Percentiles rank a stretch among this genome's conserved stretches.
phyloP scores from a whole-genome alignment of 2,329 filamentous ascomycete species.

The Leptoxyphium fumago region DNA sequence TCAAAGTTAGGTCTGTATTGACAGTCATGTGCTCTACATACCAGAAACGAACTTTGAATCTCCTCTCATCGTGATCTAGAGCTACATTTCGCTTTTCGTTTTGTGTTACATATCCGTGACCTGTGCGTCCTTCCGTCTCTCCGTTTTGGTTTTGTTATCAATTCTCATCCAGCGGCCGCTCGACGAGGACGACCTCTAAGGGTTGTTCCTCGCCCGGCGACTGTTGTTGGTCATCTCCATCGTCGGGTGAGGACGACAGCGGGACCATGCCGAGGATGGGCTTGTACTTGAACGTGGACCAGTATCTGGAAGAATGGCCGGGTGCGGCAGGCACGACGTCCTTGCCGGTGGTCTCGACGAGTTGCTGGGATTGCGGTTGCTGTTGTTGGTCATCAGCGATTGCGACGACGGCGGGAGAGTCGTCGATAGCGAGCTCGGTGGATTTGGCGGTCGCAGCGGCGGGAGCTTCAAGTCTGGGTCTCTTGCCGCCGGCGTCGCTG shows the following conservation, averaged over 20 bases:
- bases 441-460: constrained; percentile 26
- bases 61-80: too few relatives aligned
- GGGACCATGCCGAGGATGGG: constrained; percentile 69
- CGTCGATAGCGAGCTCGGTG: constrained; percentile 25
- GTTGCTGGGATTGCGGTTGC: constrained; percentile 2
- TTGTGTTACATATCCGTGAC: too few relatives aligned
- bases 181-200: constrained; percentile 74
- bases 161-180: constrained; percentile 47
- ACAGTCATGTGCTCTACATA: too few relatives aligned
- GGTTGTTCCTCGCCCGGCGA: constrained; percentile 18
- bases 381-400: constrained; percentile 23
- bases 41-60: too few relatives aligned
- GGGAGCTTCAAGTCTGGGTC: constrained; percentile 29
- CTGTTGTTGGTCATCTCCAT: too few relatives aligned
- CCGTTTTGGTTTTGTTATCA: too few relatives aligned
- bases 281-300: constrained; percentile 85
- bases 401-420: constrained; percentile 11
- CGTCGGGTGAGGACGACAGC: constrained; percentile 34
- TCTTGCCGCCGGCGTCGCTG: constrained; percentile 18
- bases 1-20: too few relatives aligned
- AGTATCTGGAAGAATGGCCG: constrained; percentile 26
- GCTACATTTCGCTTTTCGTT: too few relatives aligned
- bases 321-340: constrained; percentile 6
- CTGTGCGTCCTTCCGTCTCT: too few relatives aligned
- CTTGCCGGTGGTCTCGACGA: constrained; percentile 5